phyloP scores from a whole-genome alignment of 306 rosid genomes.

The Castanea sativa region DNA sequence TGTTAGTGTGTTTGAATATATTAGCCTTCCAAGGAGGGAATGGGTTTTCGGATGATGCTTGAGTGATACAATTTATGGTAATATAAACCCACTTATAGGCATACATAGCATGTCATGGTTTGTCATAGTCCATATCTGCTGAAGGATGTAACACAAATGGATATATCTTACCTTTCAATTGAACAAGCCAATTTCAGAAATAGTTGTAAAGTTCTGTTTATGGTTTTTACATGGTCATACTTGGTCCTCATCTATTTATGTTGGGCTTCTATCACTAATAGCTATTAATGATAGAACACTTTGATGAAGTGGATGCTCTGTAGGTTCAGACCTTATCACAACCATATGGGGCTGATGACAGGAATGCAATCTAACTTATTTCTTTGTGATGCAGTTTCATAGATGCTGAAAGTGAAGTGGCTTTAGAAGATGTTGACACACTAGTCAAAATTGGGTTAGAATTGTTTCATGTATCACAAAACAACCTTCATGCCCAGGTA shows the following conservation, averaged over 20 bases:
- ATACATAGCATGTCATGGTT: background rate
- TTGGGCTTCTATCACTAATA: background rate
- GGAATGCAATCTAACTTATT: slow-evolving; percentile 25
- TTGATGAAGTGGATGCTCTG: background rate
- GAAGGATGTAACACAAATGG: too few species aligned
- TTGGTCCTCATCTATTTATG: background rate
- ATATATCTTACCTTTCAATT: background rate
- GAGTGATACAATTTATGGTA: background rate
- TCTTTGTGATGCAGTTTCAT: slow-evolving; percentile 58
- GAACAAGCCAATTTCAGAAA: background rate
- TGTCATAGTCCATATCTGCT: background rate
- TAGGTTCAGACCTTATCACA: background rate
- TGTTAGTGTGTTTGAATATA: too few species aligned
- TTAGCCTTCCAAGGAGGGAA: too few species aligned
- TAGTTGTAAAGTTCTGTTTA: slow-evolving; percentile 16
- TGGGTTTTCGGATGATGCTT: background rate
- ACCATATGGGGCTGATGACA: slow-evolving; percentile 10
- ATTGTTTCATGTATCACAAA: slow-evolving; percentile 59
- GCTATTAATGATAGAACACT: background rate
- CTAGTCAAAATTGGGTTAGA: slow-evolving; percentile 69
- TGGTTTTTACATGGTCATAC: background rate
- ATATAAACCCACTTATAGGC: background rate
- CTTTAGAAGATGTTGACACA: slow-evolving; percentile 69
- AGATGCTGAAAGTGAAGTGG: slow-evolving; percentile 88
- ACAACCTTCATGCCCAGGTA: slow-evolving; percentile 94